Percentiles rank a stretch among this genome's conserved stretches.
These are phyloP conservation scores for Saccharomyces hybrid DNA, from an alignment of 1,139 yeast genomes.

Conservation along the genomic window DNA sequence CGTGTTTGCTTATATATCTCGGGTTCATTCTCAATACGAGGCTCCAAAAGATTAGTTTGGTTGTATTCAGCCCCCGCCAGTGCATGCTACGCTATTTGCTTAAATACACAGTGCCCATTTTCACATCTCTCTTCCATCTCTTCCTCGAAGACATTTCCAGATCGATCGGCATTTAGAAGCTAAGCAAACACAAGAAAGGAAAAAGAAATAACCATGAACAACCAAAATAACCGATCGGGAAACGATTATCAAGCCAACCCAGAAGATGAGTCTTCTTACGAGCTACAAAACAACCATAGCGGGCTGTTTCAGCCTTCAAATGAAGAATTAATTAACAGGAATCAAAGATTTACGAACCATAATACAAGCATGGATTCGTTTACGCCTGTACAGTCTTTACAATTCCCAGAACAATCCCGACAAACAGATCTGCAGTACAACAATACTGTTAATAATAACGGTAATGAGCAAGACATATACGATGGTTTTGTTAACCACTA, in stretches of 20 bases:
- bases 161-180: background rate
- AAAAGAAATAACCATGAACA: background rate
- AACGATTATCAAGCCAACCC: background rate
- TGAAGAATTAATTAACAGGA: background rate
- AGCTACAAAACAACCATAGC: background rate
- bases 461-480: background rate
- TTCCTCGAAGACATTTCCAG: background rate
- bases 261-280: background rate
- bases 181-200: background rate
- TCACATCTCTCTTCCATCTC: background rate
- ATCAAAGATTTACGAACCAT: background rate
- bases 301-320: background rate
- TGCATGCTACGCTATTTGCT: background rate
- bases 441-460: background rate
- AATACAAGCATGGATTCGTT: slow-evolving; percentile 1
- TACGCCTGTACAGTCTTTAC: background rate
- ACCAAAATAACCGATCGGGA: background rate
- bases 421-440: background rate
- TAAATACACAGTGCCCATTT: background rate
- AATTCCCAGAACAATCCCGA: background rate
- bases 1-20: background rate
- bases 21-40: background rate
- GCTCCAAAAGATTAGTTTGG: background rate
- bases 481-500: background rate
- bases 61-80: background rate